Evolutionary conservation across 352 stramenopile species (phyloP).

Genomic region (Thalassiosira exigua): DNA sequence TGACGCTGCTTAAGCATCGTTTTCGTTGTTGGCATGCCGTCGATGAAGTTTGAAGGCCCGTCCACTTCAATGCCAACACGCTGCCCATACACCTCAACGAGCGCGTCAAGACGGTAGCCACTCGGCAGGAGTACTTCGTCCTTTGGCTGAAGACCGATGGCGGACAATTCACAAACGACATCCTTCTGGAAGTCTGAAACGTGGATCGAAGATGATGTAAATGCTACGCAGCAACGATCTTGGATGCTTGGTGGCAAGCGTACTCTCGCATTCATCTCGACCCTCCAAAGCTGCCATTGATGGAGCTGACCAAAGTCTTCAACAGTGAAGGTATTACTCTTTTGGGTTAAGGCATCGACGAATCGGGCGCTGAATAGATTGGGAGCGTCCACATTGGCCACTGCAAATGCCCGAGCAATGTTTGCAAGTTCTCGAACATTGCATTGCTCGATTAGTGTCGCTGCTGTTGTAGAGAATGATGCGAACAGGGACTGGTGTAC

Average conservation of each 20-base stretch:
- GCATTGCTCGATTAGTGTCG: not conserved
- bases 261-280: slow-evolving; percentile 1
- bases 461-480: not conserved
- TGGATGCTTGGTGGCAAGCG: slow-evolving; percentile 19
- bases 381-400: not conserved
- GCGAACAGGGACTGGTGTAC: not conserved
- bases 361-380: not conserved
- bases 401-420: slow-evolving; percentile 15
- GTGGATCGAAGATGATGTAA: not conserved
- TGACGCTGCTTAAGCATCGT: slow-evolving; percentile 11
- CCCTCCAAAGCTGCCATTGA: slow-evolving; percentile 50
- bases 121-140: slow-evolving; percentile 12
- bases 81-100: slow-evolving; percentile 14
- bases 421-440: slow-evolving; percentile 12
- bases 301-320: slow-evolving; percentile 16
- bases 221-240: slow-evolving; percentile 37
- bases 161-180: not conserved
- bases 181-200: slow-evolving; percentile 5
- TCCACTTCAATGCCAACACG: slow-evolving; percentile 11
- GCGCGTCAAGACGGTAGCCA: slow-evolving; percentile 13
- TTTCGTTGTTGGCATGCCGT: not conserved
- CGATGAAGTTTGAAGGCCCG: slow-evolving; percentile 11
- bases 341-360: not conserved
- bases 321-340: not conserved
- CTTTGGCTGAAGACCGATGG: slow-evolving; percentile 6